These are phyloP conservation scores for Halophytophthora batemanensis DNA, from an alignment of 352 stramenopile species.

Conservation along the genomic window DNA sequence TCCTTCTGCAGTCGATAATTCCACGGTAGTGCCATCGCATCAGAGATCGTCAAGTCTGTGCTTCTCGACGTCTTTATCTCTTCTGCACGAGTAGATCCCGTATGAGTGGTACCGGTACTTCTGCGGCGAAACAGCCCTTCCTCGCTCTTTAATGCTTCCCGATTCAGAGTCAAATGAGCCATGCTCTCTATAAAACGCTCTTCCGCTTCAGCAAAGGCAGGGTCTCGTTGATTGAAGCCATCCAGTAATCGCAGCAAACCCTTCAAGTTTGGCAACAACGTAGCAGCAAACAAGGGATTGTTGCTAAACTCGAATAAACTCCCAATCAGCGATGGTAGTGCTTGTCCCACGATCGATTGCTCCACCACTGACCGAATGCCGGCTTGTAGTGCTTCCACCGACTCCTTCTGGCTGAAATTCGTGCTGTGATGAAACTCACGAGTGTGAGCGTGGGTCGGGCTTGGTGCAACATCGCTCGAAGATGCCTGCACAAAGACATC, in stretches of 20 bases:
- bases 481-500: slow-evolving; percentile 30
- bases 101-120: slow-evolving; percentile 12
- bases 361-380: slow-evolving; percentile 27
- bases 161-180: slow-evolving; percentile 3
- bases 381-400: background rate
- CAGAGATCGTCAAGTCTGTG: slow-evolving; percentile 13
- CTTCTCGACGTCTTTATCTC: slow-evolving; percentile 2
- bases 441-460: slow-evolving; percentile 19
- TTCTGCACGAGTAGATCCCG: slow-evolving; percentile 2
- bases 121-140: slow-evolving; percentile 15
- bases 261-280: slow-evolving; percentile 43
- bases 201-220: slow-evolving; percentile 14
- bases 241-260: slow-evolving; percentile 49
- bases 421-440: background rate
- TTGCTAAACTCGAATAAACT: slow-evolving; percentile 63
- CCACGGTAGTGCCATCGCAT: slow-evolving; percentile 46
- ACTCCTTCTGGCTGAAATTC: background rate
- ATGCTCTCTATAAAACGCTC: slow-evolving; percentile 27
- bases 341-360: slow-evolving; percentile 44
- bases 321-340: slow-evolving; percentile 52
- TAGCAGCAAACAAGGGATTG: slow-evolving; percentile 41
- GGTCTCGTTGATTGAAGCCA: slow-evolving; percentile 30
- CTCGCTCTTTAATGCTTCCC: slow-evolving; percentile 6
- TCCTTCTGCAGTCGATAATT: slow-evolving; percentile 63
- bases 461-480: slow-evolving; percentile 23